Evolutionary conservation across 805 yeast species (phyloP), one percentile per base, ranked within the genome.

Genomic region (Zygoascus ofunaensis): DNA sequence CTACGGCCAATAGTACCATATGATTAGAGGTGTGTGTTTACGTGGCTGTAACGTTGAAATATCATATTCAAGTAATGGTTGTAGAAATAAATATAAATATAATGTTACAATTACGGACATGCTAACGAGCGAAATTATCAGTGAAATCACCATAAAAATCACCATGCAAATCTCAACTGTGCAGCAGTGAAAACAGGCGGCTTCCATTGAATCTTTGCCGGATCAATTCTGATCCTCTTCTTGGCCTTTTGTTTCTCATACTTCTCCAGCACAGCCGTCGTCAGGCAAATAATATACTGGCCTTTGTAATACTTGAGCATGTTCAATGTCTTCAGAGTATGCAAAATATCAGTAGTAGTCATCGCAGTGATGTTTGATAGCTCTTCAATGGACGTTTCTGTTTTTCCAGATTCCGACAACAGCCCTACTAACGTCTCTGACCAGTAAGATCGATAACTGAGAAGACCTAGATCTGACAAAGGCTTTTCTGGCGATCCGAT

Each of bases 401-500:
- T 64, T 26, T 71, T 71, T 48, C 82, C 87, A 26, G 73, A 69
- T 53, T 84, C 92, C 33, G 82, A 80, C 33, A 92, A 66, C 23
- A 87, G 60, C 42, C 77, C 79, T 10, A 87, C 79, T 47, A 92
- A 70, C 0, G 90, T 80, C 56, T 92, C 97, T 0, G 97, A 79
- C 99, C 99, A 92, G 60, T 75, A 92, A 0, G 97, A 95, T 62
- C 98, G 78, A 58, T 92, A 92, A 4, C 95, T 84, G 23, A 92
- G 71, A 26, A 92, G 70, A 34, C 99, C 99, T 58, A 92, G 71
- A 71, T 92, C 98, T 0, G 95, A 85, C 19, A 92, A 70, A 2
- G 99, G 99, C 59, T 92, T 92, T 64, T 92, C 99, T 0, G 98
- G 99, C 0, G 96, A 87, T 1, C 99, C 99, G 3, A 80, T 77